Base-by-base conservation (phyloP, 805 yeast genomes). In the Barnettozyma salicaria region DNA sequence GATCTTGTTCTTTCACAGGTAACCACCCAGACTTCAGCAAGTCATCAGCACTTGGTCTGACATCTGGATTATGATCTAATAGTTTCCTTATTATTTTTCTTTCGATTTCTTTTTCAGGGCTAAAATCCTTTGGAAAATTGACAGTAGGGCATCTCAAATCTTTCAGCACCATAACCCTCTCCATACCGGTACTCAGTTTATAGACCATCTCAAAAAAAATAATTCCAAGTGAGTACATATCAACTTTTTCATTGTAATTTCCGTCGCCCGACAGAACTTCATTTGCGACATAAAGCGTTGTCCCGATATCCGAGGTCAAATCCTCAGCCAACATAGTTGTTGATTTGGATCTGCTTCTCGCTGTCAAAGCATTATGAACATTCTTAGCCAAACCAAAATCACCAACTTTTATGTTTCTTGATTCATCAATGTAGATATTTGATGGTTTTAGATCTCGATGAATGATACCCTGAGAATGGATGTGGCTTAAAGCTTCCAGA, bases 321-420 rank as follows among this genome's bases (percentile, higher is more conserved):
- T 90, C 95, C 26, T 82, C 95, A 19, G 67, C 50, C 12, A 47
- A 64, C 5, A 49, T 47, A 11, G 52, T 41, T 3, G 39, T 42
- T 13, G 39, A 37, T 7, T 53, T 55, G 5, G 47, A 45, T 22
- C 55, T 61, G 16, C 61, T 41, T 18, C 59, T 45, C 20, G 60
- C 61, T 3, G 38, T 20, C 4, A 57, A 50, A 3, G 74, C 50
- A 39, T 63, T 67, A 53, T 84, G 92, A 2, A 85, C 88, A 53
- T 80, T 89, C 47, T 89, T 88, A 0, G 99, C 99, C 40, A 92
- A 70, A 0, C 99, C 99, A 61, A 92, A 92, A 56, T 92, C 99
- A 52, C 98, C 98, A 28, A 92, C 81, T 56, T 92, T 92, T 41
- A 92, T 79, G 53, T 90, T 88, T 48, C 83, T 79, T 1, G 84